These are phyloP conservation scores for Neurospora terricola DNA, from an alignment of 495 filamentous ascomycete species.

Conservation along the genomic window DNA sequence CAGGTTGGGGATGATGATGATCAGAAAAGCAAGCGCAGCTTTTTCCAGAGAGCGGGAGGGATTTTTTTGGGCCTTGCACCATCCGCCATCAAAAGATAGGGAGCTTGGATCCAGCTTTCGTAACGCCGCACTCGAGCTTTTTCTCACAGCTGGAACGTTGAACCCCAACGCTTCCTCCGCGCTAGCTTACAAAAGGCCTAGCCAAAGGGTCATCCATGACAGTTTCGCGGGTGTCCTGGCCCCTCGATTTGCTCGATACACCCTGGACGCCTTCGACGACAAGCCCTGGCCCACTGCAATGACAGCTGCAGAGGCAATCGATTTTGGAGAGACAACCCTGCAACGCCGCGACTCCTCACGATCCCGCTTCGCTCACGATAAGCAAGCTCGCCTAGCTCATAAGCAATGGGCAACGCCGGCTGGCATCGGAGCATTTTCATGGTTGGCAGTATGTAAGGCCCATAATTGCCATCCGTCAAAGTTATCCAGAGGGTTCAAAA, in stretches of 20 bases:
- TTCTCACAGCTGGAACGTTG: conserved; percentile 19
- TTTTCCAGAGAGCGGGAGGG: conserved; percentile 16
- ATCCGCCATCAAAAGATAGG: conserved; percentile 3
- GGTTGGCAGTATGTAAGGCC: background rate
- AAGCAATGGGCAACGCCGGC: background rate
- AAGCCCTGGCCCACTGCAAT: background rate
- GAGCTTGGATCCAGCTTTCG: conserved; percentile 20
- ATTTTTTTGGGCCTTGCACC: conserved; percentile 19
- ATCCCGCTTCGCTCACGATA: background rate
- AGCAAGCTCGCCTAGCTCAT: background rate
- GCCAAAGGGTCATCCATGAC: conserved; percentile 2
- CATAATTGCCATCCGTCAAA: background rate
- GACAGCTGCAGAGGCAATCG: background rate
- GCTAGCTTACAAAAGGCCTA: conserved; percentile 17
- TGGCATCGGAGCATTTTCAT: background rate
- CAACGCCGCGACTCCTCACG: background rate
- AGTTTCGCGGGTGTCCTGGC: background rate
- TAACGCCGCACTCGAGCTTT: background rate
- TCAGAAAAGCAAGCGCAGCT: conserved; percentile 1
- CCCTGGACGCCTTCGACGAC: background rate
- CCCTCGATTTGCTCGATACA: background rate
- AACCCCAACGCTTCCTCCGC: conserved; percentile 22
- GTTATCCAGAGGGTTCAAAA: background rate
- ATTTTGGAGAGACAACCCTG: background rate
- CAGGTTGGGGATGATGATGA: conserved; percentile 2